Base-by-base conservation (phyloP, 2,329 filamentous ascomycete genomes). In the Pseudocercospora fuligena region DNA sequence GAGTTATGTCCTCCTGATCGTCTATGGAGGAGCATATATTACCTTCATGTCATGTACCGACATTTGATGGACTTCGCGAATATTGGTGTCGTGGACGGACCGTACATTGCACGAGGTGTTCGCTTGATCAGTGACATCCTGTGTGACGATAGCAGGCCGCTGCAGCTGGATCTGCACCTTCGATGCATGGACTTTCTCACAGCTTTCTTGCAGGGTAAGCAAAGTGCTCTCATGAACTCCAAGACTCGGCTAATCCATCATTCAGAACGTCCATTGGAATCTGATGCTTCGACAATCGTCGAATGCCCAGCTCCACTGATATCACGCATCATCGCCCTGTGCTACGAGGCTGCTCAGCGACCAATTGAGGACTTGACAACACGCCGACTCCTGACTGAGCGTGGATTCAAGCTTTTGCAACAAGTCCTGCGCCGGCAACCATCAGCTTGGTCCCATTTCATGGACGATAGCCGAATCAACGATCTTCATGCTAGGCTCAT, bases 1-100 rank as follows among this genome's bases (percentile, higher is more conserved):
- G 85, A 90, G 11, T 80, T 93, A 1, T 93, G 95, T 67, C 89
- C 91, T 6, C 78, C 86, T 1, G 85, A 86, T 0, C 88, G 90
- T 66, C 90, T 90, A 1, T 93, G 89, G 81, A 91, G 72, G 57
- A 71, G 68, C 1, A 82, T 93, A 0, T 96, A 94, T 75, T 90
- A 90, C 2, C 79, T 93, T 0, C 85, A 90, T 73, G 87, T 89
- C 0, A 82, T 97, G 46, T 81, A 83, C 23, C 85, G 88, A 63
- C 90, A 89, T 75, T 82, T 93, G 25, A 58, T 68, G 14, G 73
- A 77, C 58, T 75, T 74, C 43, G 66, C 74, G 7, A 61, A 68
- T 12, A 56, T 76, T 5, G 76, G 73, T 14, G 72, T 75, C 7
- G 70, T 70, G 2, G 73, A 78, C 29, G 67, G 70, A 36, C 53